Evolutionary conservation across 495 filamentous ascomycete genomes (phyloP).

Genomic region (Echria macrotheca): DNA sequence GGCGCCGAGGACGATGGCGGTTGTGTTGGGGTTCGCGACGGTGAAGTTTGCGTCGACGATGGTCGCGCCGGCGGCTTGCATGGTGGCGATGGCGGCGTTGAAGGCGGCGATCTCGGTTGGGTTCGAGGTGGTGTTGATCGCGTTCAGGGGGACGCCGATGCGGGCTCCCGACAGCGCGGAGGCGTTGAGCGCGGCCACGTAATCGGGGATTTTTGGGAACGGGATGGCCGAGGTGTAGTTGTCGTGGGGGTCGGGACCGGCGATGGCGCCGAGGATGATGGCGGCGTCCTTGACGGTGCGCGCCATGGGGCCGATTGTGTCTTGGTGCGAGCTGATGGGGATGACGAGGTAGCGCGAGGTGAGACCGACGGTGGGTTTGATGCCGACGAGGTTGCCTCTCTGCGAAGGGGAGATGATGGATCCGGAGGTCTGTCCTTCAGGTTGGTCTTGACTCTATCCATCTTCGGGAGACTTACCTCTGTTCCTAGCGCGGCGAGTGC

Average conservation of each 20-base stretch:
- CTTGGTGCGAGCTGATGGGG: slow-evolving; percentile 57
- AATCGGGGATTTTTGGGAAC: slow-evolving; percentile 37
- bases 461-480: slow-evolving; percentile 20
- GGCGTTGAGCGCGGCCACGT: slow-evolving; percentile 41
- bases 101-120: slow-evolving; percentile 29
- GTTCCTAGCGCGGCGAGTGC: slow-evolving; percentile 30
- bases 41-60: slow-evolving; percentile 21
- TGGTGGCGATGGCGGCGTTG: slow-evolving; percentile 19
- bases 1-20: slow-evolving; percentile 16
- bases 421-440: slow-evolving; percentile 26
- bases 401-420: slow-evolving; percentile 37
- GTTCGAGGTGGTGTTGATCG: slow-evolving; percentile 22
- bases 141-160: slow-evolving; percentile 51
- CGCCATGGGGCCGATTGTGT: slow-evolving; percentile 63
- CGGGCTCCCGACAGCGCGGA: slow-evolving; percentile 59
- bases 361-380: slow-evolving; percentile 65
- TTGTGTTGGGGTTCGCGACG: background rate
- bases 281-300: slow-evolving; percentile 63
- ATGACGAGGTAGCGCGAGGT: slow-evolving; percentile 59
- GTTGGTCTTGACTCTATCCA: too few relatives aligned
- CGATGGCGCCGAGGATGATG: slow-evolving; percentile 56
- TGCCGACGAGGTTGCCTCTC: slow-evolving; percentile 44
- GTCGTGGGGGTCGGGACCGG: slow-evolving; percentile 46
- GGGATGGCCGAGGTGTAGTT: slow-evolving; percentile 45
- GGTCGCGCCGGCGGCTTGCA: slow-evolving; percentile 35